phyloP scores from a whole-genome alignment of 306 rosid genomes.

The Macrotyloma uniflorum region DNA sequence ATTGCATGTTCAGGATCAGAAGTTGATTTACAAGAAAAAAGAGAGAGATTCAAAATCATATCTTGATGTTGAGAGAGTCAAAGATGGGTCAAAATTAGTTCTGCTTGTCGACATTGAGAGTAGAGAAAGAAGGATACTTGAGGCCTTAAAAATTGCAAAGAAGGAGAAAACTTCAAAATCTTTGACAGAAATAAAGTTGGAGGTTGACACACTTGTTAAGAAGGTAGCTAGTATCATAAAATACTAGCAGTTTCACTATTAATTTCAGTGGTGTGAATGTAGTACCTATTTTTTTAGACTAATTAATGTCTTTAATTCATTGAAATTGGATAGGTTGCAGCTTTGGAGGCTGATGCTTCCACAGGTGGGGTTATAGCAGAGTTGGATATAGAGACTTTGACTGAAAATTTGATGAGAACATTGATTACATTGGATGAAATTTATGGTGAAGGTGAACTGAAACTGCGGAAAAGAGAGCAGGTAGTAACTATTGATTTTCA shows the following conservation, averaged over 20 bases:
- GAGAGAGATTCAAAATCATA: slow-evolving; percentile 79
- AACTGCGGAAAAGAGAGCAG: slow-evolving; percentile 65
- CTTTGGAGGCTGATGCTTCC: slow-evolving; percentile 51
- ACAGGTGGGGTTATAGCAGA: slow-evolving; percentile 45
- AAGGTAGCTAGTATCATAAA: slow-evolving; percentile 51
- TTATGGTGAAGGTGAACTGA: slow-evolving; percentile 62
- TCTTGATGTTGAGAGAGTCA: slow-evolving; percentile 72
- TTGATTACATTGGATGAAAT: slow-evolving; percentile 72
- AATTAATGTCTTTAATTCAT: slow-evolving; percentile 6
- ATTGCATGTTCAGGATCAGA: slow-evolving; percentile 71
- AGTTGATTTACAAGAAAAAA: slow-evolving; percentile 72
- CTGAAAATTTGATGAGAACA: slow-evolving; percentile 67
- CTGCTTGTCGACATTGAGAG: slow-evolving; percentile 61
- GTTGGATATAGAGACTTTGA: slow-evolving; percentile 57
- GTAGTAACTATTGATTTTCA: slow-evolving; percentile 36
- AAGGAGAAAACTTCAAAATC: slow-evolving; percentile 61
- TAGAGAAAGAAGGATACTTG: slow-evolving; percentile 60
- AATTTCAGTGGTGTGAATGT: background rate
- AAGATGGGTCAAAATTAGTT: slow-evolving; percentile 69
- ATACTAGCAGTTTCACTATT: background rate
- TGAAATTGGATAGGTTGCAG: slow-evolving; percentile 59
- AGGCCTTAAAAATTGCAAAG: slow-evolving; percentile 52
- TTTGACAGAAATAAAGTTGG: slow-evolving; percentile 53
- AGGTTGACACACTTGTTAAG: slow-evolving; percentile 57
- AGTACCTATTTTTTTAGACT: background rate